Base-by-base conservation (phyloP, 768 basidiomycete species). In the Phaffia tasmanica region DNA sequence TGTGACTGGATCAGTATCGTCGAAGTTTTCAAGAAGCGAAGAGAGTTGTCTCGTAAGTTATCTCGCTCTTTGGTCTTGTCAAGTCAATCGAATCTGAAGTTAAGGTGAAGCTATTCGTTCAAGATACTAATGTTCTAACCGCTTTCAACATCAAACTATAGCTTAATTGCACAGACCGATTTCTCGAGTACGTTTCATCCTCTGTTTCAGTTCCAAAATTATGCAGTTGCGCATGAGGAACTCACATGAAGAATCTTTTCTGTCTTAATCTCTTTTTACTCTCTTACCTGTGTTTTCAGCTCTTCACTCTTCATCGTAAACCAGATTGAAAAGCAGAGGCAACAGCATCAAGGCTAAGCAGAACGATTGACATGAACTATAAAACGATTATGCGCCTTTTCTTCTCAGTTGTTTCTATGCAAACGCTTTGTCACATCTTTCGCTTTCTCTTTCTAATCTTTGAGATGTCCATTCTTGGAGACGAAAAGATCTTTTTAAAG, bases 121-220 rank as follows among this genome's bases (percentile, higher is more conserved):
- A 51, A 47, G 29, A 32, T 49, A 14, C 30, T 35, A 6, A 25
- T 59, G 29, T 62, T 47, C n/a, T 42, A 18, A 27, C 29, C 18
- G 29, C 54, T 29, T 3, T 32, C 53, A 1, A 6, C 25, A 1
- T 1, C 11, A 42, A 16, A 49, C 21, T 4, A n/a, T 42, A 48
- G 65, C 58, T 62, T 21, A 67, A 67, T 62, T 67, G 66, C 66
- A 67, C 66, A 29, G 66, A 67, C 47, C 66, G 66, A 14, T 67
- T 67, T 57, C 55, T 67, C 11, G 66, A 67, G 62, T 63, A 30
- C 50, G 62, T 50, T 18, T 42, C 14, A 7, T 30, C 47, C 14
- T 30, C 35, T n/a, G 15, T 25, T 27, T 48, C 47, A 57, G 25
- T 19, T 23, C 6, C 25, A 57, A 2, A 25, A 6, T 25, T 51